phyloP scores from a whole-genome alignment of 495 filamentous ascomycete species.

The Aspergillus saccharolyticus region DNA sequence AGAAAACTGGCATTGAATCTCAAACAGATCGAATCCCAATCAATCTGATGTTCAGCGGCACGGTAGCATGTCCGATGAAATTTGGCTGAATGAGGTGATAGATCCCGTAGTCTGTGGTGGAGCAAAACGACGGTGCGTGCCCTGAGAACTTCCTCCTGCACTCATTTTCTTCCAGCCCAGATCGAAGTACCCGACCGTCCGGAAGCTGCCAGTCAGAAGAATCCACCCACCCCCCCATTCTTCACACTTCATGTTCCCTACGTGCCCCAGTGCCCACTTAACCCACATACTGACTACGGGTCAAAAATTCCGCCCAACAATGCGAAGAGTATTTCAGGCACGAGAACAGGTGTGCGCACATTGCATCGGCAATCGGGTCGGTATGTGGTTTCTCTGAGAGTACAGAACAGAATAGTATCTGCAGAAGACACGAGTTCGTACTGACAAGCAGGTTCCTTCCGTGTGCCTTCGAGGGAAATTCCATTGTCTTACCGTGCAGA shows the following conservation, averaged over 20 bases:
- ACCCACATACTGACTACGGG: neutral
- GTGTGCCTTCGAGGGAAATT: neutral
- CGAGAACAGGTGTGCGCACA: conserved; percentile 2
- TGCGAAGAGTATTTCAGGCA: conserved; percentile 11
- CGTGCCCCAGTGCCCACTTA: neutral
- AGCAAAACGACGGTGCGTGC: neutral
- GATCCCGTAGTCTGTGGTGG: neutral
- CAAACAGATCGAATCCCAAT: neutral
- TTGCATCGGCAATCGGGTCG: conserved; percentile 3
- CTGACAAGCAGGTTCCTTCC: neutral
- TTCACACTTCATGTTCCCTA: neutral
- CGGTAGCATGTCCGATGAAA: neutral
- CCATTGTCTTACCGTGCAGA: neutral
- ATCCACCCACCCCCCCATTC: neutral
- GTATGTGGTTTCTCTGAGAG: neutral
- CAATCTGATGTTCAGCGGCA: neutral
- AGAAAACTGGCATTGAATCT: neutral
- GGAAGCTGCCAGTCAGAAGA: neutral
- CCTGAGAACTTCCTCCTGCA: neutral
- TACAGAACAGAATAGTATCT: neutral
- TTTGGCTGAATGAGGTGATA: neutral
- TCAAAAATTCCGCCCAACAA: conserved; percentile 5
- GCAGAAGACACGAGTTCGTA: neutral
- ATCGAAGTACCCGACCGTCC: neutral
- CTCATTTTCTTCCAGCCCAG: neutral